Evolutionary conservation across 257 asterid genomes (phyloP), one percentile per base, ranked within the genome.

Genomic region (Penstemon newberryi): DNA sequence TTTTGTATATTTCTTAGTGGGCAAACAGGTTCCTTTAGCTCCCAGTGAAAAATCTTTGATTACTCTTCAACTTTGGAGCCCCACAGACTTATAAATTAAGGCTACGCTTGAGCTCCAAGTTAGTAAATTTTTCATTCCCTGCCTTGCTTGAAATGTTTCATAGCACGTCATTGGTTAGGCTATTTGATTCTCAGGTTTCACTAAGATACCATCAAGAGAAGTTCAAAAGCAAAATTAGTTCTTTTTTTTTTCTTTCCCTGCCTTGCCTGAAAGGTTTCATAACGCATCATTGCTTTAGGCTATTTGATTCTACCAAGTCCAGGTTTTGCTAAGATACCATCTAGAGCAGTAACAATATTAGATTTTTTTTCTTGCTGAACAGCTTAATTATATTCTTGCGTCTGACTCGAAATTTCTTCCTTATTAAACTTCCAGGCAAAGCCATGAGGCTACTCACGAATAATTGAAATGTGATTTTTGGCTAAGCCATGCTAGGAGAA

Each of bases 1-100:
- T 25, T 25, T 25, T 1, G 33, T 25, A 25, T 25, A 25, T 49
- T 56, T 40, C 47, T 64, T 7, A 36, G 50, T 47, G 15, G 18
- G 58, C 8, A 9, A 40, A 53, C 6, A 39, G 0, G 37, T 7
- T 7, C 45, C 39, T 43, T 9, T 44, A 40, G 3, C 38, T 58
- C 37, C 42, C 8, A 13, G 10, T 36, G 38, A 60, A 7, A 19
- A 41, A 45, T 60, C 38, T 41, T 13, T 5, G 10, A 9, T 46
- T 51, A 60, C 39, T 71, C 66, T 46, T 45, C 44, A 18, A 33
- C 46, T 33, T 15, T 43, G 38, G 65, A 55, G 62, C 64, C 39
- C 56, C 64, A 2, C 37, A 42, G 33, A 5, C 10, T 5, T 33
- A 5, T 18, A 64, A 40, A 60, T 63, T 40, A 33, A 46, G 45